Percentiles rank a stretch among this genome's conserved stretches.
phyloP scores from a whole-genome alignment of 805 yeast species.

The Spathaspora arborariae region DNA sequence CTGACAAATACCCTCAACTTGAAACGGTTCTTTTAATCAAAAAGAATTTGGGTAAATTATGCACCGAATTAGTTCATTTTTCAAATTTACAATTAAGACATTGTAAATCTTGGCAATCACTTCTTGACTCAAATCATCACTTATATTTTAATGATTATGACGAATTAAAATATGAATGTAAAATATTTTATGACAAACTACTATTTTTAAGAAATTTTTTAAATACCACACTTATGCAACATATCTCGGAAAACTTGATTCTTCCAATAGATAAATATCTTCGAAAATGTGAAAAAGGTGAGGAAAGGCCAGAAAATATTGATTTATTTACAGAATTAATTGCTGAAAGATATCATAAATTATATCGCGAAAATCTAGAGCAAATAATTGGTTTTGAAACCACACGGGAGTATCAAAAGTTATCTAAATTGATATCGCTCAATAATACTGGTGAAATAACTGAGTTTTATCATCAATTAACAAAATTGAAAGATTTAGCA shows the following conservation, averaged over 20 bases:
- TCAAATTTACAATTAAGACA: constrained; percentile 4
- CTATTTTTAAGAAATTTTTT: constrained; percentile 5
- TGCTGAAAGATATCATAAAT: constrained; percentile 7
- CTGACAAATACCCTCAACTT: constrained; percentile 3
- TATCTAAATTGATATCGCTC: background rate
- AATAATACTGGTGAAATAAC: constrained; percentile 1
- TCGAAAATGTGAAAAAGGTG: constrained; percentile 1
- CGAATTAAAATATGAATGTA: constrained; percentile 1
- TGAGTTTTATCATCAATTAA: constrained; percentile 7
- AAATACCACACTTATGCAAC: constrained; percentile 2
- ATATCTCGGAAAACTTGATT: constrained; percentile 3
- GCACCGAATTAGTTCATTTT: constrained; percentile 5
- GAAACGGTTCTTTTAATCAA: background rate
- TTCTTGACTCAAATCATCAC: background rate
- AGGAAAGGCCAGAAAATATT: constrained; percentile 1
- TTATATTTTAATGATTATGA: background rate
- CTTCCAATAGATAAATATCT: constrained; percentile 7
- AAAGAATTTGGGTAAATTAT: constrained; percentile 5
- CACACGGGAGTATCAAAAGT: constrained; percentile 11
- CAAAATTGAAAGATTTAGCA: constrained; percentile 6
- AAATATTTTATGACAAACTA: constrained; percentile 1
- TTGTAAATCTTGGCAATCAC: constrained; percentile 4
- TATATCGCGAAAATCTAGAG: constrained; percentile 13
- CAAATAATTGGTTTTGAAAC: constrained; percentile 15
- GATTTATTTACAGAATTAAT: constrained; percentile 7